A percentile compares a stretch with the other conserved stretches of the same genome.
These are phyloP conservation scores for Kazachstania sp. DNA, from an alignment of 1,139 yeast genomes.

Conservation along the genomic window DNA sequence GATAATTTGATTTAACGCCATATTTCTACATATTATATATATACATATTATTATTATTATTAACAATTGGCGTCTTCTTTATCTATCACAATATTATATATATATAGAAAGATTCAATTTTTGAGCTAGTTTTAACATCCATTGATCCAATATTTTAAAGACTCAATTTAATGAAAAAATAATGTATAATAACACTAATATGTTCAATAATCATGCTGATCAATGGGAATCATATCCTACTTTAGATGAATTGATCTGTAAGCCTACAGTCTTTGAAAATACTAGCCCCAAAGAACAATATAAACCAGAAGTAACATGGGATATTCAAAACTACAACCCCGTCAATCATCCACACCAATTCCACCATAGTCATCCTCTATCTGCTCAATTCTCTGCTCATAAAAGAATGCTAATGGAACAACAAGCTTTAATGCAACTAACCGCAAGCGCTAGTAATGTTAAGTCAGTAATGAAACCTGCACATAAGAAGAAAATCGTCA, in stretches of 20 bases:
- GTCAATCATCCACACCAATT: no score
- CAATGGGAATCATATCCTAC: not conserved
- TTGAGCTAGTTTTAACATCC: not conserved
- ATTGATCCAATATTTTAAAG: not conserved
- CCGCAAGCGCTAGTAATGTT: no score
- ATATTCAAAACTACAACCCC: not conserved
- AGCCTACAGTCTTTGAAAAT: not conserved
- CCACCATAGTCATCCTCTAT: not conserved
- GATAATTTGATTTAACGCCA: not conserved
- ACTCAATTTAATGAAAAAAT: not conserved
- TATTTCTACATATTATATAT: not conserved
- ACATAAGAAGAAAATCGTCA: not conserved
- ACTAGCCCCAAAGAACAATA: not conserved
- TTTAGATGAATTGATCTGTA: not conserved
- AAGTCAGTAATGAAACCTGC: no score
- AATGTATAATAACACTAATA: not conserved
- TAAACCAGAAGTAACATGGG: not conserved
- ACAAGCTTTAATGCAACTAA: not conserved
- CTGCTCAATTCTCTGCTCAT: slow-evolving; percentile 1
- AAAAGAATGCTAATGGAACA: not conserved
- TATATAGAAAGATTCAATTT: not conserved
- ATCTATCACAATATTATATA: no score
- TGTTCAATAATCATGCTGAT: no score
- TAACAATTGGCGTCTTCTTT: no score
- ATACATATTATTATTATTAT: not conserved